Evolutionary conservation across 2,329 filamentous ascomycete species (phyloP).

Genomic region (Colletotrichum falcatum): DNA sequence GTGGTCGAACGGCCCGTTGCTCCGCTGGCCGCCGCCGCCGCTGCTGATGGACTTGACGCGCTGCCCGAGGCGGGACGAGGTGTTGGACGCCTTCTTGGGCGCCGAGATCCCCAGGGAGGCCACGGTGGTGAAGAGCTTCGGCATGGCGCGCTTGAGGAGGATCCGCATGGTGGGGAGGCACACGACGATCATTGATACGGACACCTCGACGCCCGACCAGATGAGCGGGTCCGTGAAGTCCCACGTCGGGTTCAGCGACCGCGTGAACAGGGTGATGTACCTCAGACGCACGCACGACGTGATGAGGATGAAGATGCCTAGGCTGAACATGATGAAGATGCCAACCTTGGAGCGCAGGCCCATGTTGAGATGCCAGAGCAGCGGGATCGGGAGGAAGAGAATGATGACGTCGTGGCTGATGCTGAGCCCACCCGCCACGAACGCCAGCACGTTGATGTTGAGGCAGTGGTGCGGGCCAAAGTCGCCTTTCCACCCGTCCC

Average conservation of each 20-base stretch:
- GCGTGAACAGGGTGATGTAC: slow-evolving; percentile 50
- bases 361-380: slow-evolving; percentile 48
- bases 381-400: slow-evolving; percentile 50
- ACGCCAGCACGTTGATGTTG: slow-evolving; percentile 49
- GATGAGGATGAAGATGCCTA: slow-evolving; percentile 52
- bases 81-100: slow-evolving; percentile 8
- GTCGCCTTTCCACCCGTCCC: slow-evolving; percentile 50
- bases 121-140: slow-evolving; percentile 25
- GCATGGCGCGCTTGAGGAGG: slow-evolving; percentile 43
- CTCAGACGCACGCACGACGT: slow-evolving; percentile 52
- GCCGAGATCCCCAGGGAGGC: slow-evolving; percentile 7
- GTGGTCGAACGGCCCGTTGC: slow-evolving; percentile 16
- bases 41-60: background rate
- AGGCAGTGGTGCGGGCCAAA: slow-evolving; percentile 47
- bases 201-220: slow-evolving; percentile 58
- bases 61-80: slow-evolving; percentile 12
- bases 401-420: slow-evolving; percentile 53
- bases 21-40: background rate
- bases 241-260: slow-evolving; percentile 55
- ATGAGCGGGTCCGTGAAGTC: slow-evolving; percentile 56
- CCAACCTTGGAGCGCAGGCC: slow-evolving; percentile 45
- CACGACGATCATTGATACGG: slow-evolving; percentile 56
- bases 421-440: slow-evolving; percentile 47
- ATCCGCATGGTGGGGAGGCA: slow-evolving; percentile 55
- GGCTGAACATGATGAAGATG: slow-evolving; percentile 53